Evolutionary conservation across 2,329 filamentous ascomycete genomes (phyloP).

Genomic region (Beauveria sp.): DNA sequence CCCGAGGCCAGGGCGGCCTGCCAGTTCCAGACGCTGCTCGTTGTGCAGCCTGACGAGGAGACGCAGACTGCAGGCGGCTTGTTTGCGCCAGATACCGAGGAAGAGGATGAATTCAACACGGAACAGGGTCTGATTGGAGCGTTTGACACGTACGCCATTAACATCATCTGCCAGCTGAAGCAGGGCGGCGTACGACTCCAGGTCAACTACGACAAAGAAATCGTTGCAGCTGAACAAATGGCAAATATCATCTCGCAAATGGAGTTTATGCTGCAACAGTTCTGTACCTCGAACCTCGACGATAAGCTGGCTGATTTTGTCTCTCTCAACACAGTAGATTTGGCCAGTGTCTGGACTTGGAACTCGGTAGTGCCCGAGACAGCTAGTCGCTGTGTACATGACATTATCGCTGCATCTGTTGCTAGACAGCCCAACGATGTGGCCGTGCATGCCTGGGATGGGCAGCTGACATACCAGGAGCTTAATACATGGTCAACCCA

Average conservation of each 20-base stretch:
- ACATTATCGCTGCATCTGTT: not conserved
- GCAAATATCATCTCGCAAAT: constrained; percentile 7
- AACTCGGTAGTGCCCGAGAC: constrained; percentile 5
- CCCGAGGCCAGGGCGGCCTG: constrained; percentile 7
- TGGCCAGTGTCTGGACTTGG: constrained; percentile 10
- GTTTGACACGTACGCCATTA: constrained; percentile 14
- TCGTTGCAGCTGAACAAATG: constrained; percentile 11
- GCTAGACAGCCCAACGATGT: not conserved
- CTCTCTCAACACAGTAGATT: not conserved
- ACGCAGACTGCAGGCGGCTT: not conserved
- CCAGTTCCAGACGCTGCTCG: constrained; percentile 15
- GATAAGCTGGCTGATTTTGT: not conserved
- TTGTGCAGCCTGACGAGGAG: constrained; percentile 13
- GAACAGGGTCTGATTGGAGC: constrained; percentile 7
- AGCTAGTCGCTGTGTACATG: not conserved
- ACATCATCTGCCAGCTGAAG: constrained; percentile 13
- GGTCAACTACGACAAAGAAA: constrained; percentile 12
- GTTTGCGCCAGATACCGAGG: constrained; percentile 2
- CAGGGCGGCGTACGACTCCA: constrained; percentile 10
- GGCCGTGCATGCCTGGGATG: constrained; percentile 1
- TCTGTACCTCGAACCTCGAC: constrained; percentile 8
- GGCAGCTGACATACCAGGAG: constrained; percentile 14
- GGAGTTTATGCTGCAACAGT: constrained; percentile 11
- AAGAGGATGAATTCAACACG: not conserved
- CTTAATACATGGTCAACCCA: constrained; percentile 10